Evolutionary conservation across 2,329 filamentous ascomycete genomes (phyloP), one percentile per base, ranked within the genome.

Genomic region (Diaporthe sp.): DNA sequence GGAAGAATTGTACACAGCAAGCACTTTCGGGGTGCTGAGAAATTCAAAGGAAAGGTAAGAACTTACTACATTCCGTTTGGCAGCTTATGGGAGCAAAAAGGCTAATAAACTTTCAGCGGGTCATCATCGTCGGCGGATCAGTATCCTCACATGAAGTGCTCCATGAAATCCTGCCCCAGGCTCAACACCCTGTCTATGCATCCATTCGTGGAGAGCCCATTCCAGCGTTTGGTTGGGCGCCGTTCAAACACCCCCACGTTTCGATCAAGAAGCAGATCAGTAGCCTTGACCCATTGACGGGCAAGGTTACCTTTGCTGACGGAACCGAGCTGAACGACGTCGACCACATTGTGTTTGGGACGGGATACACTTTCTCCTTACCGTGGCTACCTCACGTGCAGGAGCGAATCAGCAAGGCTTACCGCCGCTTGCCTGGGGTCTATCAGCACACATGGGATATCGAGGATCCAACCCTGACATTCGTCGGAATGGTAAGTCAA

Each of bases 311-410:
- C 42, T 91, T 92, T 68, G 84, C 85, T 58, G 88, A 91, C 67
- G 89, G 89, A 0, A 85, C 85, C 0, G 82, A 78, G 0, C 80
- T 89, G 0, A 79, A 85, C 0, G 83, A 87, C 7, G 86, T 92
- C 12, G 89, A 92, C 76, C 80, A 88, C 69, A 84, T 92, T 38
- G 87, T 92, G 54, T 90, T 92, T 72, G 90, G 88, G 5, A 92
- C 90, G 0, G 90, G 90, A 0, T 91, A 91, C 78, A 86, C 86
- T 0, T 91, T 89, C 86, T 89, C 87, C 2, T 80, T 91, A 0
- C 89, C 89, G 0, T 92, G 89, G 78, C 78, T 90, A 9, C 86
- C 87, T 0, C 77, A 86, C 2, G 83, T 90, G 0, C 82, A 85
- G 40, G 82, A 87, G 35, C 81, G 84, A 22, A 87, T 88, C 73